phyloP scores from a whole-genome alignment of 2,329 filamentous ascomycete species.

The Zymoseptoria brevis region DNA sequence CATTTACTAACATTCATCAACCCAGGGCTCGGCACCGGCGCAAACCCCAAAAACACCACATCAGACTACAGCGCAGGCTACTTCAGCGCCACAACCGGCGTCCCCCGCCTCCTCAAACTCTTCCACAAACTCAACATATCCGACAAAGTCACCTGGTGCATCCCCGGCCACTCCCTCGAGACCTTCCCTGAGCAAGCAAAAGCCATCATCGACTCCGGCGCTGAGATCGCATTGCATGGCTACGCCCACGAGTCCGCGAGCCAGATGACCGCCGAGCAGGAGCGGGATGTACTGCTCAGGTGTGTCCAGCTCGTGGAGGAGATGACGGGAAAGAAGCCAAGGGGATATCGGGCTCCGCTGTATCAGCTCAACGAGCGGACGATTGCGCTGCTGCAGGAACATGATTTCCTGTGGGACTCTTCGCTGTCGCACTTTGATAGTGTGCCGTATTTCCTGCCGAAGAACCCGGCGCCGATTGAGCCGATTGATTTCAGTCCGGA shows the following conservation, averaged over 20 bases:
- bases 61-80: slow-evolving; percentile 50
- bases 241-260: slow-evolving; percentile 42
- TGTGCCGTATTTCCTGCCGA: slow-evolving; percentile 42
- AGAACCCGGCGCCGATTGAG: slow-evolving; percentile 32
- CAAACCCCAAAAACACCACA: slow-evolving; percentile 45
- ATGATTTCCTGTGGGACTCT: slow-evolving; percentile 46
- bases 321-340: slow-evolving; percentile 39
- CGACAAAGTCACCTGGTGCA: slow-evolving; percentile 51
- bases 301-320: slow-evolving; percentile 40
- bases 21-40: slow-evolving; percentile 47
- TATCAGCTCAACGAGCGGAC: slow-evolving; percentile 46
- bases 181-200: slow-evolving; percentile 47
- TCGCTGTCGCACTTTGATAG: slow-evolving; percentile 46
- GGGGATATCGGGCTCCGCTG: slow-evolving; percentile 45
- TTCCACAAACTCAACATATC: slow-evolving; percentile 46
- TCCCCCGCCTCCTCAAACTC: slow-evolving; percentile 47
- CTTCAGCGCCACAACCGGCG: slow-evolving; percentile 50
- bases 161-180: slow-evolving; percentile 52
- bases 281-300: slow-evolving; percentile 43
- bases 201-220: slow-evolving; percentile 45
- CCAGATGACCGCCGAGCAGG: slow-evolving; percentile 42
- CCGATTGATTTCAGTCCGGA: slow-evolving; percentile 34
- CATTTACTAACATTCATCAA: background rate
- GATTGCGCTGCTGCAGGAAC: slow-evolving; percentile 40
- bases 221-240: slow-evolving; percentile 46